Conservation (phyloP, 805 yeast genomes). For the Yamadazyma takamatsuzukensis region DNA sequence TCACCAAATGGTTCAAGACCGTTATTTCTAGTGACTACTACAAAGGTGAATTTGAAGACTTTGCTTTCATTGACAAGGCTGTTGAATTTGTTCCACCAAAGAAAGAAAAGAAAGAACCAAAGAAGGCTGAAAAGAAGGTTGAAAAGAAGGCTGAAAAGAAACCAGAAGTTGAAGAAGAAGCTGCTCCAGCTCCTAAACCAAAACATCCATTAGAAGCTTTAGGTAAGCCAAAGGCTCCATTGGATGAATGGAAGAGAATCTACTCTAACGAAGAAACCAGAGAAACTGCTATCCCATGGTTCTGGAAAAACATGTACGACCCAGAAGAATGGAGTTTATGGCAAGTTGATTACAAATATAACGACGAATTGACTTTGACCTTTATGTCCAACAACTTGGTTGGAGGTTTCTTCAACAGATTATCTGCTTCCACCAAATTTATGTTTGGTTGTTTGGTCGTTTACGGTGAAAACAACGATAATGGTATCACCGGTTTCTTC, state of each 20-base stretch:
- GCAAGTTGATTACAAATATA: slow-evolving; percentile 95
- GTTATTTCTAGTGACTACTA: slow-evolving; percentile 44
- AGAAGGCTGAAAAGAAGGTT: slow-evolving; percentile 19
- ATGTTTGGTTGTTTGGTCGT: slow-evolving; percentile 92
- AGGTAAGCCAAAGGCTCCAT: slow-evolving; percentile 63
- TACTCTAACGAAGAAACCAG: slow-evolving; percentile 98
- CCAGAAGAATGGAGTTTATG: slow-evolving; percentile 91
- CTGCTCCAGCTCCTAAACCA: slow-evolving; percentile 66
- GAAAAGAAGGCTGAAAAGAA: slow-evolving; percentile 37
- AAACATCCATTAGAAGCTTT: slow-evolving; percentile 89
- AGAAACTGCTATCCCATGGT: slow-evolving; percentile 91
- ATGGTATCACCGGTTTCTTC: slow-evolving; percentile 95
- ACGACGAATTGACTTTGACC: slow-evolving; percentile 93
- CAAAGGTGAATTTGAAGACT: slow-evolving; percentile 45
- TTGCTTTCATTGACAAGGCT: slow-evolving; percentile 63
- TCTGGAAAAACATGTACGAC: slow-evolving; percentile 90
- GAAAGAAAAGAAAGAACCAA: slow-evolving; percentile 61
- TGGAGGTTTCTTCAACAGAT: slow-evolving; percentile 98
- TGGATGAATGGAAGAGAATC: slow-evolving; percentile 94
- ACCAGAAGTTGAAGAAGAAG: slow-evolving; percentile 32
- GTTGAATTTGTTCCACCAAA: slow-evolving; percentile 64
- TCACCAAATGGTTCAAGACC: slow-evolving; percentile 71
- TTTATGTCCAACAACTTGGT: slow-evolving; percentile 98
- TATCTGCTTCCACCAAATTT: slow-evolving; percentile 87
- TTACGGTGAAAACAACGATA: slow-evolving; percentile 97